These are phyloP conservation scores for Hansenula lynferdii DNA, from an alignment of 1,139 yeast species.

Conservation along the genomic window DNA sequence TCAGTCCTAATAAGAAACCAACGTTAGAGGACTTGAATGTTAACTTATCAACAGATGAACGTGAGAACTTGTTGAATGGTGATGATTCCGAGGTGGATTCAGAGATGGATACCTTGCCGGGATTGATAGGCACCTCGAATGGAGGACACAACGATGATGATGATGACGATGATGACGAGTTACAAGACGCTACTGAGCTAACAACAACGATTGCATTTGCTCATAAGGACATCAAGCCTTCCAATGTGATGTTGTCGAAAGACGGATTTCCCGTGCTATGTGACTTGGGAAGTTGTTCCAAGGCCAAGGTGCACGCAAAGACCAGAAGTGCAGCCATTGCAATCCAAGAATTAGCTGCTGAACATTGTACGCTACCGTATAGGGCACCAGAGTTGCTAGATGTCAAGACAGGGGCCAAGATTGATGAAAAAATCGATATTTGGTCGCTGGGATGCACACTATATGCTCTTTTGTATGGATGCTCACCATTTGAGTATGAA, in stretches of 20 bases:
- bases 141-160: not conserved
- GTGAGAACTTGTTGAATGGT: slow-evolving; percentile 5
- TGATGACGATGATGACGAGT: slow-evolving; percentile 7
- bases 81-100: slow-evolving; percentile 5
- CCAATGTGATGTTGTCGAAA: slow-evolving; percentile 74
- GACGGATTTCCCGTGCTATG: slow-evolving; percentile 75
- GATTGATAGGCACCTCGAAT: not conserved
- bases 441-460: slow-evolving; percentile 90
- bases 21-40: not conserved
- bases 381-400: slow-evolving; percentile 89
- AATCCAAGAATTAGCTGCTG: slow-evolving; percentile 77
- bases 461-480: slow-evolving; percentile 71
- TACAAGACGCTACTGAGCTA: slow-evolving; percentile 39
- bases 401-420: slow-evolving; percentile 55
- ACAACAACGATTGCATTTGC: slow-evolving; percentile 68
- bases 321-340: slow-evolving; percentile 70
- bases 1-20: not conserved
- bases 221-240: slow-evolving; percentile 86
- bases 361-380: slow-evolving; percentile 82
- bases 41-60: slow-evolving; percentile 2
- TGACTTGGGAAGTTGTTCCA: slow-evolving; percentile 78
- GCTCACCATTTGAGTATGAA: slow-evolving; percentile 83
- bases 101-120: slow-evolving; percentile 13
- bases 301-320: slow-evolving; percentile 50
- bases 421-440: slow-evolving; percentile 75